These are phyloP conservation scores for Hydrangea macrophylla DNA, from an alignment of 148 eudicot species.

Conservation along the genomic window DNA sequence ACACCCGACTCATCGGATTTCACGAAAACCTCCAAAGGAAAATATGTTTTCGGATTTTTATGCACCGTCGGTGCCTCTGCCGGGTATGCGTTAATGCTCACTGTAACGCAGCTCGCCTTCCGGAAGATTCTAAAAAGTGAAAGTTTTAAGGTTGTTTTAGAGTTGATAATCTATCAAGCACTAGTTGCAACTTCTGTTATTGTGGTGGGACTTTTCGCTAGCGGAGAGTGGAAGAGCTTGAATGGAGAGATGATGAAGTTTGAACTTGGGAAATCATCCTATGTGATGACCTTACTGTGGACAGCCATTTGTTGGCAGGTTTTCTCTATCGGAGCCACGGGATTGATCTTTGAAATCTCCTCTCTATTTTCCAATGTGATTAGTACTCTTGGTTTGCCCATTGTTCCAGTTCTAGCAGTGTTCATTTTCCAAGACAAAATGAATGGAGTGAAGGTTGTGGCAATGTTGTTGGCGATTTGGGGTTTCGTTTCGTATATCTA, in stretches of 20 bases:
- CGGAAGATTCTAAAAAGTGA: constrained; percentile 26
- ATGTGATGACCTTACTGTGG: constrained; percentile 53
- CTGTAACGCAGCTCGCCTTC: constrained; percentile 43
- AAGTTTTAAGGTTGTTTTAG: constrained; percentile 22
- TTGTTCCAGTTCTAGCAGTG: constrained; percentile 56
- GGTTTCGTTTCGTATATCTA: constrained; percentile 57
- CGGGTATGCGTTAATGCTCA: constrained; percentile 33
- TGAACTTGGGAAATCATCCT: constrained; percentile 38
- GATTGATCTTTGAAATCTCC: constrained; percentile 52
- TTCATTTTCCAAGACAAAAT: constrained; percentile 47
- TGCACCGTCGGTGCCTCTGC: constrained; percentile 58
- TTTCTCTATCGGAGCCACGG: constrained; percentile 34
- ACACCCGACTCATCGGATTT: constrained; percentile 19
- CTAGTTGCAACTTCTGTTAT: constrained; percentile 29
- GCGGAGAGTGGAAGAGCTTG: constrained; percentile 55
- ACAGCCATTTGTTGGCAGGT: constrained; percentile 54
- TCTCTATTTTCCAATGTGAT: constrained; percentile 66
- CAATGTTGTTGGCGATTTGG: constrained; percentile 65
- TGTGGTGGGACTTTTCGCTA: constrained; percentile 46
- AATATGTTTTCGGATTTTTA: constrained; percentile 41
- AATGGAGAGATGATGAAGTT: constrained; percentile 40
- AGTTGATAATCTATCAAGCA: constrained; percentile 34
- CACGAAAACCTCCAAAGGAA: constrained; percentile 11
- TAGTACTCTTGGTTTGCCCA: constrained; percentile 51
- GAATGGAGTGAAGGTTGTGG: constrained; percentile 47